Conservation (phyloP, 2,329 filamentous ascomycete genomes). For the Drechslerella coelobrocha region DNA sequence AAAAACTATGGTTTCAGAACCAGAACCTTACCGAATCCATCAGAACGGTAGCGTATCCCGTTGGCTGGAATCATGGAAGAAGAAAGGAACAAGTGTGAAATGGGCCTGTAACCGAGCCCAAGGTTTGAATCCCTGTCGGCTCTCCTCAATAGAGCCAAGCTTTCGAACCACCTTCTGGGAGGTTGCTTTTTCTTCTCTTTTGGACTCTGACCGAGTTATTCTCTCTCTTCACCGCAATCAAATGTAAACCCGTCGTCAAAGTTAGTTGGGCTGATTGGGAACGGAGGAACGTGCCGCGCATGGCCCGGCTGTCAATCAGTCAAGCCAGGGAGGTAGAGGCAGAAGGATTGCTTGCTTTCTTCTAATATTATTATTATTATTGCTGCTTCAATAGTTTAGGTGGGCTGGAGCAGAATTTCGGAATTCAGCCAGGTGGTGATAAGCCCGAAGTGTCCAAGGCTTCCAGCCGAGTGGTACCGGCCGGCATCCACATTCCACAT, state of each 20-base stretch:
- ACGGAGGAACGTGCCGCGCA: conserved; percentile 5
- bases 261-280: conserved; percentile 34
- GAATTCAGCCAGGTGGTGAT: conserved; percentile 32
- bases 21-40: conserved; percentile 50
- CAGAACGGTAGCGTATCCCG: conserved; percentile 51
- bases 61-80: conserved; percentile 50
- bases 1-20: conserved; percentile 32
- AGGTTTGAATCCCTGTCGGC: conserved; percentile 48
- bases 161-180: conserved; percentile 18
- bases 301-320: neutral
- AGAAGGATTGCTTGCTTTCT: neutral
- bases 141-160: conserved; percentile 46
- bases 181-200: conserved; percentile 39
- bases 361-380: neutral
- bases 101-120: conserved; percentile 50
- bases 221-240: conserved; percentile 39
- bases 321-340: neutral
- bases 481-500: conserved; percentile 27
- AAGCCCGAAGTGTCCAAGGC: conserved; percentile 41
- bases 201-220: conserved; percentile 26
- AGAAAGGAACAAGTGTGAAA: conserved; percentile 45
- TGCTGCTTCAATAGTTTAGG: neutral
- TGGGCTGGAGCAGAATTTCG: conserved; percentile 28
- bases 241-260: conserved; percentile 40
- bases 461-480: conserved; percentile 34